These are phyloP conservation scores for Silene uniflora DNA, from an alignment of 148 eudicot genomes.

Conservation along the genomic window DNA sequence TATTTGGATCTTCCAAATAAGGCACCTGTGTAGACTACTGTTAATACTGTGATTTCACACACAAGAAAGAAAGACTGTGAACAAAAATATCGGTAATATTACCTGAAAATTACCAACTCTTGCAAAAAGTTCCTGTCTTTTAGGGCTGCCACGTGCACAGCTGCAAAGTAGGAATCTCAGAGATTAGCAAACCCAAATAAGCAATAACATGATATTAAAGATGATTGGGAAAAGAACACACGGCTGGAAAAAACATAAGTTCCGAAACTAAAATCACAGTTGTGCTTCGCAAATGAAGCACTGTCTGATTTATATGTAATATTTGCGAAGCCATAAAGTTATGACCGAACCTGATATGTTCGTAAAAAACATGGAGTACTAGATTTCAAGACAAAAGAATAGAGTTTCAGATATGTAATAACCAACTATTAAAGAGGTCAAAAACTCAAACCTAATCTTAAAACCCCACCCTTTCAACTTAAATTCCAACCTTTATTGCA, in stretches of 20 bases:
- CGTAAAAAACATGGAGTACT: background rate
- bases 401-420: background rate
- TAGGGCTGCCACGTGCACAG: conserved; percentile 97
- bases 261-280: no score
- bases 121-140: conserved; percentile 63
- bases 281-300: background rate
- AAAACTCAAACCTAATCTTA: background rate
- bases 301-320: background rate
- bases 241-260: background rate
- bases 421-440: background rate
- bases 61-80: background rate
- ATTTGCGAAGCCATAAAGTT: background rate
- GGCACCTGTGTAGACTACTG: conserved; percentile 56
- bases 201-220: background rate
- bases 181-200: conserved; percentile 18
- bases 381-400: background rate
- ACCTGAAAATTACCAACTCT: conserved; percentile 94
- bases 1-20: conserved; percentile 90
- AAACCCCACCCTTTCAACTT: background rate
- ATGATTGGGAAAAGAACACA: background rate
- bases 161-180: conserved; percentile 35
- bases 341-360: background rate
- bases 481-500: background rate
- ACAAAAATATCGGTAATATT: background rate
- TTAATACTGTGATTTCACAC: background rate